These are phyloP conservation scores for Gossypium trilobum DNA, from an alignment of 441 rosid species.

Conservation along the genomic window DNA sequence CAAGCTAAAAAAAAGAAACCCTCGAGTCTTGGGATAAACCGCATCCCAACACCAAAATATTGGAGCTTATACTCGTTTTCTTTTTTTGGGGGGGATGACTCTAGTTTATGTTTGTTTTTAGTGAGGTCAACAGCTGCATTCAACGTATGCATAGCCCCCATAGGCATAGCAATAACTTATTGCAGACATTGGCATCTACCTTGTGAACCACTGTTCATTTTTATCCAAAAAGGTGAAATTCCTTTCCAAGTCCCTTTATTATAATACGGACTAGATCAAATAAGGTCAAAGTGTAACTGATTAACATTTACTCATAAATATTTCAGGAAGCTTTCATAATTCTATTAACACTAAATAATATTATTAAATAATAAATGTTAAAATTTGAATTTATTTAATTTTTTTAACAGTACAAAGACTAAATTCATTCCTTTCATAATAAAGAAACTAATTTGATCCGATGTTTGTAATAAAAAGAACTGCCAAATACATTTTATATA, in stretches of 20 bases:
- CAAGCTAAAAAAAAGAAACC: not conserved
- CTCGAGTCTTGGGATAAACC: constrained; percentile 13
- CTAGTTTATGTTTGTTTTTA: constrained; percentile 13
- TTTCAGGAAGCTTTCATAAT: no score
- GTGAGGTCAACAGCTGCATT: constrained; percentile 12
- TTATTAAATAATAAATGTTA: not conserved
- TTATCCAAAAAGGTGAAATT: no score
- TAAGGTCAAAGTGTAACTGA: no score
- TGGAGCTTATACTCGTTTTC: constrained; percentile 13
- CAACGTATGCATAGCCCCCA: not conserved
- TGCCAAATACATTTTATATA: no score
- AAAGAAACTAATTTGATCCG: no score
- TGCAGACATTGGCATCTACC: no score
- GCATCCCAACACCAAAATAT: not conserved
- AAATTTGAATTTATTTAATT: not conserved
- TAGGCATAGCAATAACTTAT: not conserved
- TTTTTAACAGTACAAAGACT: not conserved
- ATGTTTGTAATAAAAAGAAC: no score
- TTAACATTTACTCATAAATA: no score
- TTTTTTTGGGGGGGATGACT: not conserved
- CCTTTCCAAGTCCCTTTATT: no score
- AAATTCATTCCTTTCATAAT: not conserved
- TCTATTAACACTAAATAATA: no score
- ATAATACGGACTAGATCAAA: no score
- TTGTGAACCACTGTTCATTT: no score